Evolutionary conservation across 805 yeast genomes (phyloP).

Genomic region (Schwanniomyces sp.): DNA sequence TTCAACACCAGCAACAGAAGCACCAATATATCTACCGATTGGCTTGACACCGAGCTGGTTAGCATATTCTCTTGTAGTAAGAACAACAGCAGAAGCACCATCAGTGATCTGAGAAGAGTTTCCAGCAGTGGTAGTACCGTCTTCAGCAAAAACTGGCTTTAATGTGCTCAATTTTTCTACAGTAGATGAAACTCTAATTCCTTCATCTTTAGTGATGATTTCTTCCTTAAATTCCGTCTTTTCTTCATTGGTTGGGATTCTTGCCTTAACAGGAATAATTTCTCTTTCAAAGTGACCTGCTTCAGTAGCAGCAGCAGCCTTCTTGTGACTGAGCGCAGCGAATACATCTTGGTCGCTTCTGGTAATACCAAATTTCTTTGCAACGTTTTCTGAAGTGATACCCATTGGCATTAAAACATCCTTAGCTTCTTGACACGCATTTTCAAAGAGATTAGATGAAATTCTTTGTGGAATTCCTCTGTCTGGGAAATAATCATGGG

Average conservation of each 20-base stretch:
- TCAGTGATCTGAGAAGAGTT: slow-evolving; percentile 37
- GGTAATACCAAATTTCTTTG: slow-evolving; percentile 18
- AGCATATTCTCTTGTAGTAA: slow-evolving; percentile 35
- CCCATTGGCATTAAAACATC: slow-evolving; percentile 33
- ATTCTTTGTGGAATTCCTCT: slow-evolving; percentile 36
- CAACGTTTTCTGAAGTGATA: slow-evolving; percentile 26
- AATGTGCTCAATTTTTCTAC: slow-evolving; percentile 24
- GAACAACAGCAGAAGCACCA: slow-evolving; percentile 35
- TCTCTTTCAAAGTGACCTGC: slow-evolving; percentile 22
- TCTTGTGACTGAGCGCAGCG: slow-evolving; percentile 22
- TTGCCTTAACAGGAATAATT: slow-evolving; percentile 15
- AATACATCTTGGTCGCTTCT: slow-evolving; percentile 25
- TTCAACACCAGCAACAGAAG: slow-evolving; percentile 34
- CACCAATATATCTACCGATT: slow-evolving; percentile 27
- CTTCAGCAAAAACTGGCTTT: slow-evolving; percentile 29
- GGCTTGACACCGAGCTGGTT: slow-evolving; percentile 28
- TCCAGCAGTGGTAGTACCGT: slow-evolving; percentile 36
- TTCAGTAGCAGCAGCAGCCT: slow-evolving; percentile 21
- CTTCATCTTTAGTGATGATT: slow-evolving; percentile 25
- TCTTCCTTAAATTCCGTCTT: slow-evolving; percentile 2
- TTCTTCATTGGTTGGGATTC: slow-evolving; percentile 10
- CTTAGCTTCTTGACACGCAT: slow-evolving; percentile 20
- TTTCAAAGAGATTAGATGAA: slow-evolving; percentile 15
- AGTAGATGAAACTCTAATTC: slow-evolving; percentile 24
- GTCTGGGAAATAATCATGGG: slow-evolving; percentile 39